Evolutionary conservation across 805 yeast genomes (phyloP).

Genomic region (Saccharomycopsis javanensis): DNA sequence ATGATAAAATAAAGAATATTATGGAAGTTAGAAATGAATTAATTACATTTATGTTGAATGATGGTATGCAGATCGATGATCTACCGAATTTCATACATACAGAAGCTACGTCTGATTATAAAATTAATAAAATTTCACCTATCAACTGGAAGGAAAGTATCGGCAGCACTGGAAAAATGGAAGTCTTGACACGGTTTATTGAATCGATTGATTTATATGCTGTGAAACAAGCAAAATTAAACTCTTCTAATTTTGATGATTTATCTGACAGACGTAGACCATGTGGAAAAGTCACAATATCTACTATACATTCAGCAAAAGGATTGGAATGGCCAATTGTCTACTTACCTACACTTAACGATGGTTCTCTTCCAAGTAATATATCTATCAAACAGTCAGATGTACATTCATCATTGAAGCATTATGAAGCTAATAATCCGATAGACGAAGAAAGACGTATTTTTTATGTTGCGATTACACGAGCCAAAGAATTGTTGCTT

Average conservation of each 20-base stretch:
- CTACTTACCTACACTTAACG: conserved; percentile 63
- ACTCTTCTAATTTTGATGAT: not conserved
- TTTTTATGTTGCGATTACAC: conserved; percentile 79
- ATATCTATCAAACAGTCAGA: conserved; percentile 19
- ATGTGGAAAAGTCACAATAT: conserved; percentile 38
- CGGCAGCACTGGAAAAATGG: conserved; percentile 1
- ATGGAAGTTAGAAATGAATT: conserved; percentile 33
- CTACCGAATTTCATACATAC: conserved; percentile 12
- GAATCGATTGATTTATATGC: conserved; percentile 31
- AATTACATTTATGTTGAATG: conserved; percentile 27
- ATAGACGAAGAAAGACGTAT: conserved; percentile 74
- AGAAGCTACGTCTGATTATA: conserved; percentile 8
- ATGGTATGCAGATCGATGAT: not conserved
- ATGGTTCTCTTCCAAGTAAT: conserved; percentile 55
- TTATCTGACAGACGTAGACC: not conserved
- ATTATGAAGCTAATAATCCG: conserved; percentile 14
- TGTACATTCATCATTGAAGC: not conserved
- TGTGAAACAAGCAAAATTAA: conserved; percentile 11
- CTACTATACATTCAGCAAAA: conserved; percentile 88
- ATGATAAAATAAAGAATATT: conserved; percentile 29
- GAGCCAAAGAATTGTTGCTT: conserved; percentile 53
- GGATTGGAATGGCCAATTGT: conserved; percentile 96
- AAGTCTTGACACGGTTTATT: conserved; percentile 25
- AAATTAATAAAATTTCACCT: not conserved
- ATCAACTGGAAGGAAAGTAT: not conserved